Evolutionary conservation across 148 eudicot species (phyloP).

Genomic region (Amaranthus cruentus): DNA sequence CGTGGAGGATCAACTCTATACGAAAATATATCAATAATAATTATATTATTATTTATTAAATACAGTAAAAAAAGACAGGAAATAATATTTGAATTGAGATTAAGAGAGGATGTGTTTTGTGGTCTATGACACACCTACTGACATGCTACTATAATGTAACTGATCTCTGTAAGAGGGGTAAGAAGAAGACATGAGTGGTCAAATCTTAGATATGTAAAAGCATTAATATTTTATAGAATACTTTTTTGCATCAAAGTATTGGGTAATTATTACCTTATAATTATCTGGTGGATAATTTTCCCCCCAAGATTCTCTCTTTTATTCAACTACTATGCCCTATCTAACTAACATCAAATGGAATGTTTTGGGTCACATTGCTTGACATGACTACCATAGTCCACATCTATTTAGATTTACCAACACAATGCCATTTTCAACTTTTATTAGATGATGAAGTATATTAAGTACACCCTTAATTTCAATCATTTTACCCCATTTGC

Average conservation of each 20-base stretch:
- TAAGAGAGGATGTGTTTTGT: neutral
- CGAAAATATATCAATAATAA: too few species aligned
- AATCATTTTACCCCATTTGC: too few species aligned
- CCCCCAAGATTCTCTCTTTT: conserved; percentile 15
- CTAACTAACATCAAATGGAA: conserved; percentile 17
- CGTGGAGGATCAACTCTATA: too few species aligned
- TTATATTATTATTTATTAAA: too few species aligned
- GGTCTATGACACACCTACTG: conserved; percentile 23
- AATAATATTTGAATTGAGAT: neutral
- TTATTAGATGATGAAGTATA: too few species aligned
- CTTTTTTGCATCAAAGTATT: conserved; percentile 14
- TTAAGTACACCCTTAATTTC: too few species aligned
- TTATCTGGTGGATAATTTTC: conserved; percentile 25
- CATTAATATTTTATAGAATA: conserved; percentile 11
- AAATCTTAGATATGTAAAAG: conserved; percentile 17
- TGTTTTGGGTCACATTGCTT: conserved; percentile 30
- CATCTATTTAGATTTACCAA: too few species aligned
- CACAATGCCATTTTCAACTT: too few species aligned
- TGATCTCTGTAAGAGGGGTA: neutral
- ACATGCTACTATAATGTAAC: conserved; percentile 10
- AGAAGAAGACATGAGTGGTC: conserved; percentile 33
- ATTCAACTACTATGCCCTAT: neutral
- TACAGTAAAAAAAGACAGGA: neutral
- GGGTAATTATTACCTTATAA: conserved; percentile 32
- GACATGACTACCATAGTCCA: conserved; percentile 12